These are phyloP conservation scores for Aspergillus sojae DNA, from an alignment of 2,329 filamentous ascomycete genomes.

Conservation along the genomic window DNA sequence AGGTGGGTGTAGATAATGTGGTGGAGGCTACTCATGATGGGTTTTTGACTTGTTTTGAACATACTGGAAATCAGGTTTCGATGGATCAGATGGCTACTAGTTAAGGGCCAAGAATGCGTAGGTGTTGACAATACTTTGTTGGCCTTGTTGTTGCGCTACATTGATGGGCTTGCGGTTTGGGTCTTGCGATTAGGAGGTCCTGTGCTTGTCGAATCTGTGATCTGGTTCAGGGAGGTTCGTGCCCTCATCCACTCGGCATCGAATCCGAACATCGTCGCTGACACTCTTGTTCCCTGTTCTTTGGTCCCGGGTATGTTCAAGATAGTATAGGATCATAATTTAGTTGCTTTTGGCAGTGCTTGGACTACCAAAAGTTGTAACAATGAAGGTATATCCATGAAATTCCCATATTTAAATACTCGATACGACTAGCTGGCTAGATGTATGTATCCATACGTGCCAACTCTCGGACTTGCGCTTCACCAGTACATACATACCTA, in stretches of 20 bases:
- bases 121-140: neutral
- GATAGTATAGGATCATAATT: neutral
- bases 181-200: neutral
- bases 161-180: neutral
- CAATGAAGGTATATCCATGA: fast-evolving
- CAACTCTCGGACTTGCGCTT: neutral
- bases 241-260: too few species aligned
- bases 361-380: fast-evolving
- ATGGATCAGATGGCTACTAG: neutral
- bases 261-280: too few species aligned
- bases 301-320: neutral
- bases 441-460: neutral
- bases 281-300: too few species aligned
- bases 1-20: neutral
- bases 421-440: too few species aligned
- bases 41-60: neutral
- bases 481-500: neutral
- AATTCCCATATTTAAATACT: fast-evolving
- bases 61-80: neutral
- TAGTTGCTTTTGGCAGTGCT: neutral
- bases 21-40: neutral
- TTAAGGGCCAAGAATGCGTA: neutral
- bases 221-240: too few species aligned
- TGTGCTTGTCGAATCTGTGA: too few species aligned
- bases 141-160: neutral